Evolutionary conservation across 2,329 filamentous ascomycete genomes (phyloP).

Genomic region (Pestalotiopsis sp.): DNA sequence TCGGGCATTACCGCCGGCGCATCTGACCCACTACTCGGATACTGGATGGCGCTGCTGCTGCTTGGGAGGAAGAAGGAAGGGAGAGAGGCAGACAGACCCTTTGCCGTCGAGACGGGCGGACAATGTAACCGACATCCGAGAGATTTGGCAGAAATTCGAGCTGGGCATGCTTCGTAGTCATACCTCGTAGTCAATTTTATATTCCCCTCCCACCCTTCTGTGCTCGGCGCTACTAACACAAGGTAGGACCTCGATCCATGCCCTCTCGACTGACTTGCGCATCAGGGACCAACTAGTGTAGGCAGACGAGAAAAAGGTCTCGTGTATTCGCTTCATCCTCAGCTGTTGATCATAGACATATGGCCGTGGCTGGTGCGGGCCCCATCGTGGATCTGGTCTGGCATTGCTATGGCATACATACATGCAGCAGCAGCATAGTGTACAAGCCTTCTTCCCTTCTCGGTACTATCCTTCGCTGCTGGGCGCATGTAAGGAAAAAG

Average conservation of each 20-base stretch:
- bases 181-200: not conserved
- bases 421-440: not conserved
- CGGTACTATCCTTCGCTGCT: not conserved
- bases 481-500: too few species aligned
- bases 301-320: not conserved
- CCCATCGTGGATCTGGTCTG: not conserved
- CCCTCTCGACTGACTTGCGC: not conserved
- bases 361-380: not conserved
- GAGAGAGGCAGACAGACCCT: not conserved
- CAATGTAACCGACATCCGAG: not conserved
- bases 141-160: not conserved
- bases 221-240: not conserved
- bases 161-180: not conserved
- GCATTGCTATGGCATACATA: not conserved
- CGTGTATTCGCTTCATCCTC: not conserved
- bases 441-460: not conserved
- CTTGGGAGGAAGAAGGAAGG: too few species aligned
- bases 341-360: not conserved
- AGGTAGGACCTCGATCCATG: not conserved
- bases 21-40: not conserved
- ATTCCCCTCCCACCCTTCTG: not conserved
- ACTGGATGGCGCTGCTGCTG: too few species aligned
- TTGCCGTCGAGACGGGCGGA: not conserved
- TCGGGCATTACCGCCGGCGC: conserved; percentile 2
- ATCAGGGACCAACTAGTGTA: not conserved